These are phyloP conservation scores for Amanita thiersii DNA, from an alignment of 768 basidiomycete genomes.

Conservation along the genomic window DNA sequence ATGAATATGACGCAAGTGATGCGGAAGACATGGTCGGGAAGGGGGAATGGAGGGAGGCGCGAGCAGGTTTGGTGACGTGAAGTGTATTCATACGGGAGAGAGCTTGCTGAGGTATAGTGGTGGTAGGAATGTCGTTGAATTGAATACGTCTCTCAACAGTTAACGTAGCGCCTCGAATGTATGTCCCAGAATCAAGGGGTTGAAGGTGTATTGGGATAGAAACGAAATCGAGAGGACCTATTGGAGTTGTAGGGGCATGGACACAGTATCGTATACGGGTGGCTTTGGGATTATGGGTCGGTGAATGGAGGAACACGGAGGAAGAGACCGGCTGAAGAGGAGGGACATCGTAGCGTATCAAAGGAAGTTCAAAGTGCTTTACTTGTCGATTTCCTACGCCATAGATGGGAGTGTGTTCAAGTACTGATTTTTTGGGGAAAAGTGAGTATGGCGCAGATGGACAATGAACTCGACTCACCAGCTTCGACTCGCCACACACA, in stretches of 20 bases:
- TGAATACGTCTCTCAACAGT: slow-evolving; percentile 67
- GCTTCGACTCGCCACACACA: slow-evolving; percentile 83
- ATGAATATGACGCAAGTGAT: slow-evolving; percentile 2
- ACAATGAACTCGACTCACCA: slow-evolving; percentile 42
- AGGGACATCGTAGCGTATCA: slow-evolving; percentile 65
- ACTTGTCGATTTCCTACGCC: slow-evolving; percentile 63
- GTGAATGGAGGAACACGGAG: slow-evolving; percentile 28
- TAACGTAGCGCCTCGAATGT: slow-evolving; percentile 55
- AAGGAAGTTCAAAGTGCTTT: slow-evolving; percentile 62
- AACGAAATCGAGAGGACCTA: slow-evolving; percentile 69
- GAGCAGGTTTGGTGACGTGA: background rate
- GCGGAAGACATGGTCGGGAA: slow-evolving; percentile 13
- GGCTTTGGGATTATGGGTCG: slow-evolving; percentile 47
- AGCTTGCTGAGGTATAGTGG: slow-evolving; percentile 3
- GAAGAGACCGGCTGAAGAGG: slow-evolving; percentile 27
- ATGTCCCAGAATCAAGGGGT: slow-evolving; percentile 48
- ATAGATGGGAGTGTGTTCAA: slow-evolving; percentile 56
- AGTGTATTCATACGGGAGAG: background rate
- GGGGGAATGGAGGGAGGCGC: slow-evolving; percentile 6
- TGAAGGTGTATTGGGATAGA: slow-evolving; percentile 55
- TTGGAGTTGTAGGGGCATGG: slow-evolving; percentile 43
- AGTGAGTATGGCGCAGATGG: slow-evolving; percentile 9
- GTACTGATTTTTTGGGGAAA: slow-evolving; percentile 34
- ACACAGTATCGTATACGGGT: slow-evolving; percentile 55
- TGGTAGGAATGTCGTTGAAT: slow-evolving; percentile 34